Evolutionary conservation across 352 stramenopile species (phyloP).

Genomic region (Heterotrichella gracilis): DNA sequence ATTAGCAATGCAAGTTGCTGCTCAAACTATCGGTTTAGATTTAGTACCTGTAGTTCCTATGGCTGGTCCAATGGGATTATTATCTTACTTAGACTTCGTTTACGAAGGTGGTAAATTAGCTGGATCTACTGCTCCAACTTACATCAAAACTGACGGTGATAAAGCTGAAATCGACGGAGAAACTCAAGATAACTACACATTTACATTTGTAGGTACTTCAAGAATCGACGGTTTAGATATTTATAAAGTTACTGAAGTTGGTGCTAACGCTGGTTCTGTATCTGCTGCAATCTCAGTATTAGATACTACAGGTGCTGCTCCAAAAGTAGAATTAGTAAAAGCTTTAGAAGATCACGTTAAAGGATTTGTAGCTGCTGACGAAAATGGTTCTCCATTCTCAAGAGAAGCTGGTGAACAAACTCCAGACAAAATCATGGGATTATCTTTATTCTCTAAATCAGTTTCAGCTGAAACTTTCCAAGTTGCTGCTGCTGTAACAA

Average conservation of each 20-base stretch:
- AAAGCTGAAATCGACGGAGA: too few relatives aligned
- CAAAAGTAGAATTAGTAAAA: constrained; percentile 11
- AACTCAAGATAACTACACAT: too few relatives aligned
- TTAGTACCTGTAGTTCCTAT: background rate
- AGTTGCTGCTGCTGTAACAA: constrained; percentile 10
- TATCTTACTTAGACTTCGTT: constrained; percentile 10
- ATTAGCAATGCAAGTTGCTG: constrained; percentile 10
- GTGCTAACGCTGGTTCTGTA: background rate
- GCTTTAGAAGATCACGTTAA: constrained; percentile 11
- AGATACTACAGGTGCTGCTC: background rate
- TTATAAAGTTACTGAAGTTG: background rate
- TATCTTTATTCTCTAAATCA: constrained; percentile 1
- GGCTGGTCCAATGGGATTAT: background rate
- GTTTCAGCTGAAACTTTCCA: background rate
- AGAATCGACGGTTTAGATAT: background rate
- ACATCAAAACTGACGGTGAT: too few relatives aligned
- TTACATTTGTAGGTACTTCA: too few relatives aligned
- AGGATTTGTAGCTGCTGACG: background rate
- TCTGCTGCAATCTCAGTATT: background rate
- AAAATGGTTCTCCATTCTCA: background rate
- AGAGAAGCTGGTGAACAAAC: background rate
- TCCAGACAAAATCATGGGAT: background rate
- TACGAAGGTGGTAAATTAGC: background rate
- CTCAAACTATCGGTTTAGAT: constrained; percentile 10
- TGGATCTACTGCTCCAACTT: background rate